These are phyloP conservation scores for Cystofilobasidium capitatum DNA, from an alignment of 768 basidiomycete species.

Conservation along the genomic window DNA sequence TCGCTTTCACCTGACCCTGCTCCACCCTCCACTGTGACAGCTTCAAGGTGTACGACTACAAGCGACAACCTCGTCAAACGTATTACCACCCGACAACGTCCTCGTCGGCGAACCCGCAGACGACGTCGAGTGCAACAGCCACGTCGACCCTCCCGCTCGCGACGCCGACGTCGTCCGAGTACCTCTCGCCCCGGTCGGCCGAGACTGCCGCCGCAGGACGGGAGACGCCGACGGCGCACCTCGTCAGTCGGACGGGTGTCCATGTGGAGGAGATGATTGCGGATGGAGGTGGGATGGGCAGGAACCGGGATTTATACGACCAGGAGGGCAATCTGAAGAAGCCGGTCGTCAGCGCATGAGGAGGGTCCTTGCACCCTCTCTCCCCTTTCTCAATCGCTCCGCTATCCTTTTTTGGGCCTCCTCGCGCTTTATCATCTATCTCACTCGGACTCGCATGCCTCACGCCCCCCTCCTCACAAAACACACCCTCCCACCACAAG, in stretches of 20 bases:
- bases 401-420: too few relatives aligned
- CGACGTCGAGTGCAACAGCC: slow-evolving; percentile 31
- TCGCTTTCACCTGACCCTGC: neutral
- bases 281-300: slow-evolving; percentile 36
- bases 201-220: slow-evolving; percentile 26
- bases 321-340: neutral
- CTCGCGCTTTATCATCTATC: too few relatives aligned
- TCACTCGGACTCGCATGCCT: too few relatives aligned
- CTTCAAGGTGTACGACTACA: slow-evolving; percentile 85
- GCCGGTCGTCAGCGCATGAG: too few relatives aligned
- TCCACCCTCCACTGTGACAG: slow-evolving; percentile 41
- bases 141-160: slow-evolving; percentile 22
- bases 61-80: slow-evolving; percentile 78
- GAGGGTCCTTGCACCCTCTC: too few relatives aligned
- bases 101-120: slow-evolving; percentile 15
- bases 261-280: slow-evolving; percentile 40
- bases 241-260: slow-evolving; percentile 30
- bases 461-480: too few relatives aligned
- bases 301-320: neutral
- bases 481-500: too few relatives aligned
- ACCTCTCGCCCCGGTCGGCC: neutral
- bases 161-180: slow-evolving; percentile 16
- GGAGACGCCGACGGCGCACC: slow-evolving; percentile 33
- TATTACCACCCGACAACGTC: slow-evolving; percentile 59
- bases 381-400: too few relatives aligned